Base-by-base conservation (phyloP, 192 early-diverging fungal species). In the Entomortierella parvispora region DNA sequence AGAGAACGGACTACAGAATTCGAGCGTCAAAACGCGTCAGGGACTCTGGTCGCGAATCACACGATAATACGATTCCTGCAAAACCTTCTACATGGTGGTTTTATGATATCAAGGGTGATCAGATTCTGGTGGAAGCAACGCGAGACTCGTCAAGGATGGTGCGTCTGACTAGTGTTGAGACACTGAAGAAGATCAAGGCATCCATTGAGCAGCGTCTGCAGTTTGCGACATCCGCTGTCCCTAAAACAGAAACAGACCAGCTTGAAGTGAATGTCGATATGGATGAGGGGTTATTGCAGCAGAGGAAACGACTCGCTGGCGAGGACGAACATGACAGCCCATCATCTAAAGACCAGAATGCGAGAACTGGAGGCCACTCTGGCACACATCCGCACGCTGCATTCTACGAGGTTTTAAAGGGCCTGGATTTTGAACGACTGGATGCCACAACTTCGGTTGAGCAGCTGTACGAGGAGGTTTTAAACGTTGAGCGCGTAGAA, bases 381-480 rank as follows among this genome's bases (percentile, higher is more conserved):
- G 33, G 47, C 12, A 37, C 25, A 14, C 64, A 80, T 40, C 64
- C 59, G 0, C 69, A 80, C 51, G 50, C 45, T 8, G 28, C 43
- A 3, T 85, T 87, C 53, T 79, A 81, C 43, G 44, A 65, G 17
- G 51, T 53, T 5, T 68, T 87, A 1, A 44, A 20, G 11, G 31
- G 49, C 1, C 43, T 87, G 20, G 71, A 87, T 61, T 79, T 83
- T 69, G 71, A 69, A 22, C 61, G 72, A 10, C 46, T 87, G 40
- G 79, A 82, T 43, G 62, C 83, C 18, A 82, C 81, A 9, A 78
- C 77, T 4, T 79, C 70, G 25, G 77, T 76, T 20, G 86, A 87
- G 51, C 82, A 85, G 48, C 76, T 87, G 14, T 87, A 87, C 46
- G 71, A 85, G 62, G 86, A 87, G 60, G 82, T 82, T 2, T 62